Evolutionary conservation across 306 rosid species (phyloP).

Genomic region (Pyrus betulifolia): DNA sequence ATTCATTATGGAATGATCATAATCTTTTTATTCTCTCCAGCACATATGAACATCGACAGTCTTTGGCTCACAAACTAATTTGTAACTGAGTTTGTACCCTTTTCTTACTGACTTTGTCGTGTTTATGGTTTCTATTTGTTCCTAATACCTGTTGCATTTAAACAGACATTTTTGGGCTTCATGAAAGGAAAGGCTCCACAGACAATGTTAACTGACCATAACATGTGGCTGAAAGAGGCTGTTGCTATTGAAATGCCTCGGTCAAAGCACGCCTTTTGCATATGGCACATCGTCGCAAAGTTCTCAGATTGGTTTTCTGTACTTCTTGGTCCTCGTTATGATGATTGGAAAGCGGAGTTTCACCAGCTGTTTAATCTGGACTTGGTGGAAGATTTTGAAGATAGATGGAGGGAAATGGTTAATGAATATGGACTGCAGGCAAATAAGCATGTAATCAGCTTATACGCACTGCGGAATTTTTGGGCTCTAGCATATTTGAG

Average conservation of each 20-base stretch:
- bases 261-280: conserved; percentile 70
- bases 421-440: conserved; percentile 54
- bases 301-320: conserved; percentile 83
- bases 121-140: not conserved
- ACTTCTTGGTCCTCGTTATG: conserved; percentile 63
- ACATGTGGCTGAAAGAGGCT: conserved; percentile 87
- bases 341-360: conserved; percentile 77
- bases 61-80: not conserved
- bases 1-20: conserved; percentile 4
- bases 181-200: conserved; percentile 82
- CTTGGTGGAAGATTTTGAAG: conserved; percentile 58
- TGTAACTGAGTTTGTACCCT: not conserved
- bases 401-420: conserved; percentile 74
- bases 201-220: conserved; percentile 71
- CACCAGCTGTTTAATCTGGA: conserved; percentile 67
- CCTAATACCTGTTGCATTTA: not conserved
- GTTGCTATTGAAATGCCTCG: conserved; percentile 62
- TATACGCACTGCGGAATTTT: conserved; percentile 56
- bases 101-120: not conserved
- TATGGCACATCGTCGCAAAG: conserved; percentile 72
- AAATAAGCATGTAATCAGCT: conserved; percentile 69
- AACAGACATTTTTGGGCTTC: conserved; percentile 69
- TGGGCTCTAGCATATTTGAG: conserved; percentile 85
- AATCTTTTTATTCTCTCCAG: conserved; percentile 3
- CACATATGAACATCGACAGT: not conserved